Percentiles rank a stretch among this genome's conserved stretches.
These are phyloP conservation scores for Podospora australis DNA, from an alignment of 495 filamentous ascomycete species.

Conservation along the genomic window DNA sequence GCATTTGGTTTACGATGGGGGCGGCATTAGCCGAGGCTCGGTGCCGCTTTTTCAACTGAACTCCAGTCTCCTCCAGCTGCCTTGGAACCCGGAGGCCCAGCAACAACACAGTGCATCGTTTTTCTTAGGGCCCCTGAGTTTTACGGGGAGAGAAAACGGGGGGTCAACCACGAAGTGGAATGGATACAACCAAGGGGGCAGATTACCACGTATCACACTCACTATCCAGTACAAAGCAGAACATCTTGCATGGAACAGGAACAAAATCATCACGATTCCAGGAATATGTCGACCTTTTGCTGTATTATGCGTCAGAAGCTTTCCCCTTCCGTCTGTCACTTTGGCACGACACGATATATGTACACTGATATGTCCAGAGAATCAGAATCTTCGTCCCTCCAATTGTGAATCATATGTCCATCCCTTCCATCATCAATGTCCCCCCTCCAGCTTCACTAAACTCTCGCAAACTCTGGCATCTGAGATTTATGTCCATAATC, in stretches of 20 bases:
- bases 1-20: too few species aligned
- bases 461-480: conserved; percentile 18
- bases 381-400: conserved; percentile 25
- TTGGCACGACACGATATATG: conserved; percentile 6
- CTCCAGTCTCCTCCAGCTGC: neutral
- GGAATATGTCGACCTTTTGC: conserved; percentile 3
- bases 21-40: neutral
- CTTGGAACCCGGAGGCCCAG: conserved; percentile 1
- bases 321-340: neutral
- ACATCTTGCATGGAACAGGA: too few species aligned
- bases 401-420: conserved; percentile 28
- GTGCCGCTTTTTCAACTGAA: neutral
- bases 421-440: conserved; percentile 21
- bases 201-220: neutral
- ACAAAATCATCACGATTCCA: too few species aligned
- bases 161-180: neutral
- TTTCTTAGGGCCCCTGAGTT: neutral
- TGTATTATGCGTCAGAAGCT: conserved; percentile 3
- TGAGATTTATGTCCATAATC: conserved; percentile 18
- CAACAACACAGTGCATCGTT: conserved; percentile 7
- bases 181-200: neutral
- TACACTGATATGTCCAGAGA: conserved; percentile 39
- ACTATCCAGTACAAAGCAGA: neutral
- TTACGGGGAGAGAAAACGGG: neutral
- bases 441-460: conserved; percentile 13